Evolutionary conservation across 2,329 filamentous ascomycete species (phyloP).

Genomic region (Hypomyces perniciosus): DNA sequence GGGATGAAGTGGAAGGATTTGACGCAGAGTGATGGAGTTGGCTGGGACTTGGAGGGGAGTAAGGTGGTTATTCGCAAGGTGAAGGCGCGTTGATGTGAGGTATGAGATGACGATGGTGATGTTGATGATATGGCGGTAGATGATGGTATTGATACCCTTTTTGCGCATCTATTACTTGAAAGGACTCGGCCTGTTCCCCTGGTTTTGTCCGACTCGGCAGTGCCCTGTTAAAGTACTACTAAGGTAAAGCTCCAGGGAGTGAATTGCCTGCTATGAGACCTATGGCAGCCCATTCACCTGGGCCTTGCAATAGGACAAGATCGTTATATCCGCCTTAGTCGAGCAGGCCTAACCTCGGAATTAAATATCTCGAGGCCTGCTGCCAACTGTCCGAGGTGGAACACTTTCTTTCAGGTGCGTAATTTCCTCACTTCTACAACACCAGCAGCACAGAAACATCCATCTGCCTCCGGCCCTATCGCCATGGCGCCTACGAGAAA

Average conservation of each 20-base stretch:
- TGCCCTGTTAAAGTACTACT: background rate
- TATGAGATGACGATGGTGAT: background rate
- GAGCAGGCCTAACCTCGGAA: background rate
- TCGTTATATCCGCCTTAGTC: background rate
- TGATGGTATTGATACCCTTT: background rate
- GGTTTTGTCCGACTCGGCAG: no score
- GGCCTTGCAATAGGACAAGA: background rate
- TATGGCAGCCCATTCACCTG: constrained; percentile 7
- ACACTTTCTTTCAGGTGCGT: background rate
- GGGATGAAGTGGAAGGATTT: constrained; percentile 68
- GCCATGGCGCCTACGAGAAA: constrained; percentile 23
- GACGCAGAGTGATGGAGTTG: constrained; percentile 62
- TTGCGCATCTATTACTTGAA: background rate
- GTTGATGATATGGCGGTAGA: background rate
- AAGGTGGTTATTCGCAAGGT: constrained; percentile 69
- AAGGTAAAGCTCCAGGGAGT: background rate
- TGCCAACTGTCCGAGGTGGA: no score
- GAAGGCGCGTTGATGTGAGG: constrained; percentile 31
- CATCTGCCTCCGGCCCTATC: background rate
- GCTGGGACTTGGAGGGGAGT: constrained; percentile 72
- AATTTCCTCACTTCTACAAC: background rate
- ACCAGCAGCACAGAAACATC: background rate
- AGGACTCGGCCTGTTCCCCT: no score
- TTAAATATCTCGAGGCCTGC: background rate
- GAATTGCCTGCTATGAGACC: background rate